These are phyloP conservation scores for Emydomyces testavorans DNA, from an alignment of 2,329 filamentous ascomycete species.

Conservation along the genomic window DNA sequence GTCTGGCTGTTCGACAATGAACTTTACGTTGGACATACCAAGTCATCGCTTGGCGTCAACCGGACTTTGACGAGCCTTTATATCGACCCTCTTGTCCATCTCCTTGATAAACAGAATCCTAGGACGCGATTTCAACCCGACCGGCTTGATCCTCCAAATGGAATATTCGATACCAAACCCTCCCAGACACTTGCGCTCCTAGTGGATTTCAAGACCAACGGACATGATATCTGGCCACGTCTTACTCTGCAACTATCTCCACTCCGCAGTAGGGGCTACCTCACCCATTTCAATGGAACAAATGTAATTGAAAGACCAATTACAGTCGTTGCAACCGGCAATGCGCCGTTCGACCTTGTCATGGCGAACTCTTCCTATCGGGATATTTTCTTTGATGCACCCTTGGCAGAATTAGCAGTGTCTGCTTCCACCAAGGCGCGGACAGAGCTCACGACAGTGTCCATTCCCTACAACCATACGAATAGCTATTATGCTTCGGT, in stretches of 20 bases:
- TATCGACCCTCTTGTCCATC: conserved; percentile 40
- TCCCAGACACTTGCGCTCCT: conserved; percentile 41
- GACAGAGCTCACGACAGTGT: conserved; percentile 21
- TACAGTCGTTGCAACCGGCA: conserved; percentile 45
- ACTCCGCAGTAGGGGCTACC: conserved; percentile 40
- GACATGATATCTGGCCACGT: conserved; percentile 28
- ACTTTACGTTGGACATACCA: conserved; percentile 46
- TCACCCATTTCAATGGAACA: conserved; percentile 41
- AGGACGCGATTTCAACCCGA: conserved; percentile 28
- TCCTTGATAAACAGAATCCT: conserved; percentile 42
- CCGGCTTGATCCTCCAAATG: conserved; percentile 27
- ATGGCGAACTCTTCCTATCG: conserved; percentile 38
- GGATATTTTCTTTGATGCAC: conserved; percentile 48
- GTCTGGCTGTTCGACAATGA: conserved; percentile 45
- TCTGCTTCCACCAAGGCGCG: background rate
- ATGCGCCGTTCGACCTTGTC: conserved; percentile 41
- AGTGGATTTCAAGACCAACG: conserved; percentile 41
- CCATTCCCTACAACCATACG: conserved; percentile 36
- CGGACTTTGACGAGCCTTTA: conserved; percentile 44
- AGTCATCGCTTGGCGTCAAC: conserved; percentile 35
- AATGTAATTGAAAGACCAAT: conserved; percentile 35
- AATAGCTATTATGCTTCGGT: conserved; percentile 50
- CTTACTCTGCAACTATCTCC: conserved; percentile 36
- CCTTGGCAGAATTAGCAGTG: conserved; percentile 30
- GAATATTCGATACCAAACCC: conserved; percentile 42